Conservation (phyloP, 2,329 filamentous ascomycete genomes). For the Paradendryphiella salina region DNA sequence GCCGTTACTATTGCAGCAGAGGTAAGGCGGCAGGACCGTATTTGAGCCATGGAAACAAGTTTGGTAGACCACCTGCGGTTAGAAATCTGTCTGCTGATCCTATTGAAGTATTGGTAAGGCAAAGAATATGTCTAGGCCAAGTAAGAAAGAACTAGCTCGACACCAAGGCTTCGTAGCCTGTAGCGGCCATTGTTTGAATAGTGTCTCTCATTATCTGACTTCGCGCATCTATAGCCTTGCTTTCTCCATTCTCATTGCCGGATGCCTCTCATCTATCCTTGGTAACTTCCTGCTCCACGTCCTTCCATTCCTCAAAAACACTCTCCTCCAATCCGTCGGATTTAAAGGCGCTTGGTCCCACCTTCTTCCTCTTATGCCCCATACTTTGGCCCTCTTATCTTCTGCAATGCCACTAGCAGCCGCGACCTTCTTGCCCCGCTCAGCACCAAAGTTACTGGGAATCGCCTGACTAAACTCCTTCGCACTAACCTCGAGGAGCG, state of each 20-base stretch:
- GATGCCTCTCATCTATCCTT: constrained; percentile 11
- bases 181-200: too few relatives aligned
- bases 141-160: too few relatives aligned
- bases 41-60: too few relatives aligned
- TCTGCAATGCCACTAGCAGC: constrained; percentile 20
- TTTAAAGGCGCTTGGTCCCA: constrained; percentile 19
- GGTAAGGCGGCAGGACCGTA: too few relatives aligned
- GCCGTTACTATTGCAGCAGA: too few relatives aligned
- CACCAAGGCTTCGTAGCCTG: too few relatives aligned
- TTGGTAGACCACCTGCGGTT: too few relatives aligned
- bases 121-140: too few relatives aligned
- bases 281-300: constrained; percentile 19
- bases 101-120: too few relatives aligned
- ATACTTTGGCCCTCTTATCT: constrained; percentile 12
- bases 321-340: constrained; percentile 22
- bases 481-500: constrained; percentile 21
- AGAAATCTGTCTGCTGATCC: too few relatives aligned
- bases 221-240: constrained; percentile 2
- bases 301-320: constrained; percentile 20
- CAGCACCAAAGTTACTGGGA: constrained; percentile 22
- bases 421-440: constrained; percentile 16
- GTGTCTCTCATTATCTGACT: too few relatives aligned
- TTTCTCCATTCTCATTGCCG: neutral
- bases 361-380: constrained; percentile 6
- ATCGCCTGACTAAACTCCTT: constrained; percentile 26